phyloP scores from a whole-genome alignment of 495 filamentous ascomycete genomes.

The Penicillium cataractarum region DNA sequence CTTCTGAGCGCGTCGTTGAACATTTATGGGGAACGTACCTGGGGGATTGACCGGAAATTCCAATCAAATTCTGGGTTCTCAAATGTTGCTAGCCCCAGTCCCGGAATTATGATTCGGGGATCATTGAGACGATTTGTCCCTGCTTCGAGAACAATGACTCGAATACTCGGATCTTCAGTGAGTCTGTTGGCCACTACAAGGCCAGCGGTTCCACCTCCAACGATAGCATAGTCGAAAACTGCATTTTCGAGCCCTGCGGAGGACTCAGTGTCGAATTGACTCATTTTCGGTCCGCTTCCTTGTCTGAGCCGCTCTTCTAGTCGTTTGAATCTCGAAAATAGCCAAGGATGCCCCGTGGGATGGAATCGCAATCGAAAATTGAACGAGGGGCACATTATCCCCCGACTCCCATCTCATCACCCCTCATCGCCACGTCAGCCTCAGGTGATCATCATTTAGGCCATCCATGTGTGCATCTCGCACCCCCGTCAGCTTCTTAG shows the following conservation, averaged over 20 bases:
- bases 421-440: neutral
- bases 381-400: neutral
- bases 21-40: slow-evolving; percentile 31
- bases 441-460: neutral
- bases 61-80: slow-evolving; percentile 55
- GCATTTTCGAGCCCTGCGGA: neutral
- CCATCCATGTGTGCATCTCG: no score
- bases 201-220: slow-evolving; percentile 2
- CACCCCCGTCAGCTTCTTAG: neutral
- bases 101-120: slow-evolving; percentile 44
- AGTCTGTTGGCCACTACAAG: slow-evolving; percentile 39
- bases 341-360: neutral
- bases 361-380: neutral
- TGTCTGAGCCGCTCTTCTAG: neutral
- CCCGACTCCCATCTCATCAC: neutral
- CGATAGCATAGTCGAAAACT: slow-evolving; percentile 1
- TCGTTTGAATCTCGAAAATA: neutral
- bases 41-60: slow-evolving; percentile 51
- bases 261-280: neutral
- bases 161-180: slow-evolving; percentile 43
- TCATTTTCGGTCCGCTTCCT: neutral
- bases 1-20: neutral
- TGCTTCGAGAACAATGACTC: slow-evolving; percentile 55
- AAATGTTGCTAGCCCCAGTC: slow-evolving; percentile 38
- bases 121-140: slow-evolving; percentile 46